Conservation (phyloP, 1,284 basidiomycete species). For the Irpex sp. region DNA sequence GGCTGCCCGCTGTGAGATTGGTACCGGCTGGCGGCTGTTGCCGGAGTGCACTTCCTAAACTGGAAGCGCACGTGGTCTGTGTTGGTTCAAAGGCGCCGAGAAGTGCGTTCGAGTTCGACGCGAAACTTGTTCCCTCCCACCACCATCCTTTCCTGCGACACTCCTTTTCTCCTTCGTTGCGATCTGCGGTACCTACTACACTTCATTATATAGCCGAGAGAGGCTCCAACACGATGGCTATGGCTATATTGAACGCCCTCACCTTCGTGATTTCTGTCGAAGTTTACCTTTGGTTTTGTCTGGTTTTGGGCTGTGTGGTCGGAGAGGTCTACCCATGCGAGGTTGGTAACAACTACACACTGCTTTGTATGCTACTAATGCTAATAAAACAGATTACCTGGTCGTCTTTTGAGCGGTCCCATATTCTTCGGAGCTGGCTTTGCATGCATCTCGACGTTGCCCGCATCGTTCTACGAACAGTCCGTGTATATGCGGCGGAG, state of each 20-base stretch:
- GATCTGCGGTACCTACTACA: neutral
- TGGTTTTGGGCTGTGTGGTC: neutral
- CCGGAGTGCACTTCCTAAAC: neutral
- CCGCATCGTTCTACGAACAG: neutral
- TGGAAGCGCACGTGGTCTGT: neutral
- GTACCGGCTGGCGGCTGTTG: too few relatives aligned
- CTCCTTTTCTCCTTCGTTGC: neutral
- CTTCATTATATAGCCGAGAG: neutral
- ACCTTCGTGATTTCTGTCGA: neutral
- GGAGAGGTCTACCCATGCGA: neutral
- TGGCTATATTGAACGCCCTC: neutral
- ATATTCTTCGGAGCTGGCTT: neutral
- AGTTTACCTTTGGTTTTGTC: neutral
- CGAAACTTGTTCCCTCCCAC: constrained; percentile 2
- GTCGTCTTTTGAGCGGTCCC: neutral
- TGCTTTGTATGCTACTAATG: neutral
- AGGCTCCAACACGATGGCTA: neutral
- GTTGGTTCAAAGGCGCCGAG: neutral
- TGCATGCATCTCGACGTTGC: neutral
- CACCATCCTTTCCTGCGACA: neutral
- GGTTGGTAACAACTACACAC: neutral
- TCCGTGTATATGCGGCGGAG: neutral
- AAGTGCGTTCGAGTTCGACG: neutral
- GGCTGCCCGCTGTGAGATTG: neutral
- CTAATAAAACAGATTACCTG: neutral